phyloP scores from a whole-genome alignment of 2,329 filamentous ascomycete species.

The Colletotrichum sp. region DNA sequence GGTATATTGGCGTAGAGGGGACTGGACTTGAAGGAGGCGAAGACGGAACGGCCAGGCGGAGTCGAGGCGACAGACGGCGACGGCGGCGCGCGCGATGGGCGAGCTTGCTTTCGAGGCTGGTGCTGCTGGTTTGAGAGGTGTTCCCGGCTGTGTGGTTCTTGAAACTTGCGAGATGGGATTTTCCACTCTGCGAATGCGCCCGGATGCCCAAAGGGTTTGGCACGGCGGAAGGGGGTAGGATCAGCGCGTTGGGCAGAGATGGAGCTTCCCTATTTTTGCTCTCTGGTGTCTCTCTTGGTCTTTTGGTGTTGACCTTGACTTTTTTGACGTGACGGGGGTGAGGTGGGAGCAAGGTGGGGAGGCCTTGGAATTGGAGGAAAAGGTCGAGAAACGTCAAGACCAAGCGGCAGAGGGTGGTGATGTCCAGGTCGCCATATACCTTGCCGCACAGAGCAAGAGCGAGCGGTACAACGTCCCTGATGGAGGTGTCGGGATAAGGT shows the following conservation, averaged over 20 bases:
- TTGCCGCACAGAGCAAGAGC: not conserved
- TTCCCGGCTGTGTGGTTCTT: constrained; percentile 23
- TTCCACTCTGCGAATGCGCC: constrained; percentile 13
- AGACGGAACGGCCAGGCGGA: not conserved
- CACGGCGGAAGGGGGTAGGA: constrained; percentile 26
- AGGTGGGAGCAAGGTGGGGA: constrained; percentile 28
- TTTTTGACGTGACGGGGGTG: constrained; percentile 21
- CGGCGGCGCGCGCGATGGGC: constrained; percentile 3
- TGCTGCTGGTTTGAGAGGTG: constrained; percentile 10
- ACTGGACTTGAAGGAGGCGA: not conserved
- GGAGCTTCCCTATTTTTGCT: constrained; percentile 13
- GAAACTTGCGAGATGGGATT: constrained; percentile 19
- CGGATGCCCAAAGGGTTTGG: constrained; percentile 22
- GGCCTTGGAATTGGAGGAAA: constrained; percentile 8
- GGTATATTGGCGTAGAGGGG: not conserved
- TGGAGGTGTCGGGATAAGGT: not conserved
- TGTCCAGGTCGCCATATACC: constrained; percentile 9
- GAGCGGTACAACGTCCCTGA: not conserved
- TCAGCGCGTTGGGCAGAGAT: constrained; percentile 43
- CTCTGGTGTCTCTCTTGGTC: not conserved
- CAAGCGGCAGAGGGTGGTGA: constrained; percentile 9
- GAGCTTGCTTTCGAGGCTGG: not conserved
- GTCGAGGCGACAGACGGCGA: not conserved
- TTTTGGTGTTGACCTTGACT: constrained; percentile 1
- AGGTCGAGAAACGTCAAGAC: constrained; percentile 15